Base-by-base conservation (phyloP, 345 rosid species). In the Salix koriyanagi region DNA sequence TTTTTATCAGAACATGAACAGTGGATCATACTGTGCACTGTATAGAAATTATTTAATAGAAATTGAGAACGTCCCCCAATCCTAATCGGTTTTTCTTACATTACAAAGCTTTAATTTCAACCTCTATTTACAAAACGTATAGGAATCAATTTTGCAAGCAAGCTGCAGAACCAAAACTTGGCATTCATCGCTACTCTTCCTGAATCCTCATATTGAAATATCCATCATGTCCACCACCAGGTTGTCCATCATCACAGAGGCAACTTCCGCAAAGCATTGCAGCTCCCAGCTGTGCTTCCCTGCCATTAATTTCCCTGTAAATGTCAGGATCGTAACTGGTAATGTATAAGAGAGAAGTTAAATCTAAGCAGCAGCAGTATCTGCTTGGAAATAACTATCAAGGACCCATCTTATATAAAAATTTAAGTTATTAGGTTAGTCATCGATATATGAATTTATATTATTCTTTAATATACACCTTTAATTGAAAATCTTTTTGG, bases 181-280 rank as follows among this genome's bases (percentile, higher is more conserved):
- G 19, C 12, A 7, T 34, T 28, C 54, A 2, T 3, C 1, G 28
- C 37, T 34, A 34, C 5, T 36, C 19, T 60, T 72, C 62, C 4
- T 58, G 64, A 1, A 58, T 58, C 62, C 12, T 81, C 73, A 89
- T 66, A 89, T 75, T 0, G 87, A 84, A 58, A 87, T 84, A 66
- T 86, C 81, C 78, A 87, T 56, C 87, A 89, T 58, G 76, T 83
- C 79, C 48, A 75, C 41, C 73, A 75, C 81, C 81, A 89, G 76
- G 76, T 82, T 84, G 71, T 89, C 92, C 92, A 87, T 79, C 90
- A 87, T 87, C 83, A 76, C 21, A 48, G 89, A 56, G 18, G 86
- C 85, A 3, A 87, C 81, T 61, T 84, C 81, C 13, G 65, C 65
- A 0, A 87, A 70, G 34, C 90, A 87, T 23, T 41, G 64, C 34